phyloP scores from a whole-genome alignment of 2,329 filamentous ascomycete species.

The Diplocarpon rosae region DNA sequence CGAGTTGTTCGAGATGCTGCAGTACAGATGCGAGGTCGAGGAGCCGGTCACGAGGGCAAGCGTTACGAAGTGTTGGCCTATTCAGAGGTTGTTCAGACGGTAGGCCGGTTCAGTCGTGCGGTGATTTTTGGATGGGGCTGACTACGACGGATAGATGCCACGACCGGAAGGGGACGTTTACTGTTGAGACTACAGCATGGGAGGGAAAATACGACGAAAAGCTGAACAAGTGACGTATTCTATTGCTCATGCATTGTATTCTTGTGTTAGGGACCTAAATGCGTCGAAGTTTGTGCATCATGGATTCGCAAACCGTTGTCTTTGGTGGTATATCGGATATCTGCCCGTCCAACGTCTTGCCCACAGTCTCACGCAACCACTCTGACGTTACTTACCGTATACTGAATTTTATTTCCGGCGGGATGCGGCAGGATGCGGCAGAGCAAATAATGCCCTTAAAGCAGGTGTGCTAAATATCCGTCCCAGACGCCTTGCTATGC shows the following conservation, averaged over 20 bases:
- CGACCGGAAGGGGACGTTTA: slow-evolving; percentile 45
- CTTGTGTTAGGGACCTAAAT: too few species aligned
- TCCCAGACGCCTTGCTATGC: slow-evolving; percentile 17
- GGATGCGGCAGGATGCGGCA: too few species aligned
- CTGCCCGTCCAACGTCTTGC: neutral
- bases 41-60: slow-evolving; percentile 35
- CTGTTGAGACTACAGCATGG: slow-evolving; percentile 54
- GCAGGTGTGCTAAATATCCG: neutral
- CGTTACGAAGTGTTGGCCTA: slow-evolving; percentile 42
- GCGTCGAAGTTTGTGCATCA: neutral
- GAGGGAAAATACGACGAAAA: slow-evolving; percentile 29
- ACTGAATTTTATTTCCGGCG: neutral
- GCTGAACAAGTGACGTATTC: neutral
- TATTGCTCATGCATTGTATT: neutral
- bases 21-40: slow-evolving; percentile 49
- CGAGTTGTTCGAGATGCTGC: slow-evolving; percentile 45
- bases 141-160: slow-evolving; percentile 38
- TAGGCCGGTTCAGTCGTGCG: slow-evolving; percentile 29
- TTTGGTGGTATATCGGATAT: neutral
- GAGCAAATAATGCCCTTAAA: neutral
- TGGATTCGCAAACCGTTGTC: neutral
- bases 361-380: too few species aligned
- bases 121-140: slow-evolving; percentile 2
- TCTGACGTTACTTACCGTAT: neutral
- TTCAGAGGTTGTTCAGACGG: slow-evolving; percentile 50